Percentiles rank a stretch among this genome's conserved stretches.
phyloP scores from a whole-genome alignment of 1,284 basidiomycete species.

The Dichomitus squalens region DNA sequence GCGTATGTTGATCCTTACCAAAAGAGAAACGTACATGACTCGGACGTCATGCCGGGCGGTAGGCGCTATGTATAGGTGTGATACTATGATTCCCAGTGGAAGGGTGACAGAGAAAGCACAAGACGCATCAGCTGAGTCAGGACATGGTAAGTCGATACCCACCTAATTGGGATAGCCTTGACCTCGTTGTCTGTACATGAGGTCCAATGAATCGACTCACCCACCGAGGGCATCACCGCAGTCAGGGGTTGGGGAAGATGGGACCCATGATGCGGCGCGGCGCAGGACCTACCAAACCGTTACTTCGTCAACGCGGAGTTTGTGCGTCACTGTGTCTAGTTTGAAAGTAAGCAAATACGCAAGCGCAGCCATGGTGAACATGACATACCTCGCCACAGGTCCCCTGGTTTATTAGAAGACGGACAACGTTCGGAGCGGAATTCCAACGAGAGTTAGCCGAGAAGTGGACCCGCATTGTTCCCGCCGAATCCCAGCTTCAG shows the following conservation, averaged over 20 bases:
- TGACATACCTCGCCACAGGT: conserved; percentile 2
- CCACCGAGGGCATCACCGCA: background rate
- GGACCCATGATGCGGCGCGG: background rate
- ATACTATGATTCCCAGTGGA: no score
- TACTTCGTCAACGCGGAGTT: background rate
- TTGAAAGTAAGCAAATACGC: background rate
- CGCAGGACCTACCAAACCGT: background rate
- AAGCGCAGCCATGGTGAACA: background rate
- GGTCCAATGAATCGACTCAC: background rate
- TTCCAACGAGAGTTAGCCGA: conserved; percentile 20
- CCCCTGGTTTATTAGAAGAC: conserved; percentile 15
- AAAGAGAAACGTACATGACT: no score
- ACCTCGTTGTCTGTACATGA: background rate
- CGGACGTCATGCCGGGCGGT: no score
- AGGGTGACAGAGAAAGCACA: background rate
- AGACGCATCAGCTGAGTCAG: no score
- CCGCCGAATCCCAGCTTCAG: conserved; percentile 9
- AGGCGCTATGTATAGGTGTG: no score
- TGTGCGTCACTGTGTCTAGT: background rate
- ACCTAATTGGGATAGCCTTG: background rate
- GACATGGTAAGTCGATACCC: background rate
- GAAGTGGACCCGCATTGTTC: conserved; percentile 11
- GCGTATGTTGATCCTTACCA: background rate
- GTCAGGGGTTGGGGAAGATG: background rate
- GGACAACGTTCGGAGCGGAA: conserved; percentile 6